These are phyloP conservation scores for Capsicum chinense DNA, from an alignment of 257 asterid genomes.

Conservation along the genomic window DNA sequence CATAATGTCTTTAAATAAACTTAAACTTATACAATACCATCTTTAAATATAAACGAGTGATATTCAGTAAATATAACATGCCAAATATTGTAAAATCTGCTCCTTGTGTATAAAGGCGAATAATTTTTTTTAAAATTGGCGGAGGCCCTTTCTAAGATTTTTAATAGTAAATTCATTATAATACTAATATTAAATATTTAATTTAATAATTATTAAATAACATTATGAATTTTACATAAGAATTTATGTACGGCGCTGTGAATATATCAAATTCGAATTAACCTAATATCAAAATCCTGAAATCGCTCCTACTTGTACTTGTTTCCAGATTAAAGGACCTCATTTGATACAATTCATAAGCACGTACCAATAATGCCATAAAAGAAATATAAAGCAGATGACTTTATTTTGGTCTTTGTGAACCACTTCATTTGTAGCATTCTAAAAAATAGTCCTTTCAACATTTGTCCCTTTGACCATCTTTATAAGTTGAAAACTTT, in stretches of 20 bases:
- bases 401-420: not conserved
- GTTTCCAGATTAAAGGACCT: not conserved
- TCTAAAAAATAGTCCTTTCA: not conserved
- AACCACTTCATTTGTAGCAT: not conserved
- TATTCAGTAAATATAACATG: not conserved
- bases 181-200: too few relatives aligned
- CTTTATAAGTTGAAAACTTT: not conserved
- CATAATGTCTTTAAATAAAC: not conserved
- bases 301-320: not conserved
- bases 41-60: not conserved
- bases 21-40: not conserved
- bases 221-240: not conserved
- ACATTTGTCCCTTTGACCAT: not conserved
- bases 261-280: not conserved
- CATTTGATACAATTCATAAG: not conserved
- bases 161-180: too few relatives aligned
- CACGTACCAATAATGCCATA: not conserved
- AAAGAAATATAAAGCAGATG: not conserved
- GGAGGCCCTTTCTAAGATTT: too few relatives aligned
- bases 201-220: too few relatives aligned
- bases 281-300: not conserved
- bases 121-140: too few relatives aligned
- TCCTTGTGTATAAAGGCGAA: rapidly evolving
- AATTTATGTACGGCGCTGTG: not conserved
- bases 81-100: not conserved